Evolutionary conservation across 116 monocot species (phyloP).

Genomic region (Phalaenopsis hybrid): DNA sequence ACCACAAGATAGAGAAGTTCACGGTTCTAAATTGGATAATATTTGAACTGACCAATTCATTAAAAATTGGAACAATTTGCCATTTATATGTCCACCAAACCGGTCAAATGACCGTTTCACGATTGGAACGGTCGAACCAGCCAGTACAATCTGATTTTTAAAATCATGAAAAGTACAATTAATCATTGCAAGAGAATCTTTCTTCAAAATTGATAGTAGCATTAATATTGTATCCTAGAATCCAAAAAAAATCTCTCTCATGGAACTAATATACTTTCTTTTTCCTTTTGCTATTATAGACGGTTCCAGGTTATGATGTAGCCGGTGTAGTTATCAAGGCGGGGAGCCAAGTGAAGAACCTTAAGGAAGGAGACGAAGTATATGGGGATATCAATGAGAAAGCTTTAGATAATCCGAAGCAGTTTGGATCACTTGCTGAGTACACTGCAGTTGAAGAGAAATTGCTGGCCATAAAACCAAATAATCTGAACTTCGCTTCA

Average conservation of each 20-base stretch:
- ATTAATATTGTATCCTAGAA: too few species aligned
- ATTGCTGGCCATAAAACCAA: conserved; percentile 66
- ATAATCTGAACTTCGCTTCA: conserved; percentile 56
- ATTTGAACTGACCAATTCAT: too few species aligned
- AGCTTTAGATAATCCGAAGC: conserved; percentile 70
- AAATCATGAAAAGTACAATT: not conserved
- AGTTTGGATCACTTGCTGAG: conserved; percentile 81
- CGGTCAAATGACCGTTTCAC: too few species aligned
- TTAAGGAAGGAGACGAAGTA: conserved; percentile 96
- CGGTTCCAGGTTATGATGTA: conserved; percentile 95
- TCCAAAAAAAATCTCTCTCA: too few species aligned
- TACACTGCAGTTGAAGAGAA: conserved; percentile 94
- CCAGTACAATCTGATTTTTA: too few species aligned
- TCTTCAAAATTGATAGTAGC: not conserved
- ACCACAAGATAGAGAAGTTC: too few species aligned
- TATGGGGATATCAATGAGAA: conserved; percentile 82
- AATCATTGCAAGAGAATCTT: not conserved
- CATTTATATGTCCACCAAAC: too few species aligned
- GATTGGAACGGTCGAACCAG: too few species aligned
- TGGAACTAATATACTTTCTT: not conserved
- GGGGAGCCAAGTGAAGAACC: conserved; percentile 59
- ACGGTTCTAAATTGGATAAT: too few species aligned
- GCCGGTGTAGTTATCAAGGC: conserved; percentile 87
- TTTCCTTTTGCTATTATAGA: conserved; percentile 28
- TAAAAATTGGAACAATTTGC: too few species aligned